A percentile compares a stretch with the other conserved stretches of the same genome.
Evolutionary conservation across 257 asterid species (phyloP).

Genomic region (Solanum lycopersicoides): DNA sequence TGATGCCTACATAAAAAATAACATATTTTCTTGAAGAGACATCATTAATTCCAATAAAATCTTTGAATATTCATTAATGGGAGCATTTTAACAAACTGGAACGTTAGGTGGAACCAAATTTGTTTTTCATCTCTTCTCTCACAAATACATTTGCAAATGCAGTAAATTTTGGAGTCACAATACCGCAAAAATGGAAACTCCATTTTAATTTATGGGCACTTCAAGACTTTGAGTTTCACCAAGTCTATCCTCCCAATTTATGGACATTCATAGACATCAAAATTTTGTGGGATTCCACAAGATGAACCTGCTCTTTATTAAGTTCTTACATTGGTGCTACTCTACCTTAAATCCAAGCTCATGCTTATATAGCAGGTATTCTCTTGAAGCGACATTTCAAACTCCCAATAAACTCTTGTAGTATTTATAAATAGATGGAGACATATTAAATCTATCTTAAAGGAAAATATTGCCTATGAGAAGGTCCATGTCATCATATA

Average conservation of each 20-base stretch:
- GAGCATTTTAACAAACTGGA: not conserved
- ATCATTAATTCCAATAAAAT: not conserved
- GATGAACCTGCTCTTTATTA: not conserved
- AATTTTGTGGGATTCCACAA: not conserved
- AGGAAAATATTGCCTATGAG: not conserved
- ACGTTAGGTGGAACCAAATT: too few relatives aligned
- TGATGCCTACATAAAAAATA: too few relatives aligned
- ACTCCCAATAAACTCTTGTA: not conserved
- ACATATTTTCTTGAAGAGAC: not conserved
- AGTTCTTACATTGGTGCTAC: not conserved
- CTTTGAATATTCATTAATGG: not conserved
- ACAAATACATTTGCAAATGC: not conserved
- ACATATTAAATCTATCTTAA: not conserved
- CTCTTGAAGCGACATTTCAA: not conserved
- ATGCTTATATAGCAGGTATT: too few relatives aligned
- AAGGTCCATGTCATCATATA: not conserved
- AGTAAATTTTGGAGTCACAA: not conserved
- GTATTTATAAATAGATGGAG: not conserved
- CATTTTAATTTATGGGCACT: not conserved
- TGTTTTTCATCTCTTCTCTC: not conserved
- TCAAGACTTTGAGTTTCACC: not conserved
- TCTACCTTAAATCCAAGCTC: not conserved
- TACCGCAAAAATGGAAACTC: not conserved
- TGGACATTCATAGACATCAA: not conserved
- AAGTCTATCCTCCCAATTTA: not conserved